Base-by-base conservation (phyloP, 2,329 filamentous ascomycete species). In the Lachnellula suecica region DNA sequence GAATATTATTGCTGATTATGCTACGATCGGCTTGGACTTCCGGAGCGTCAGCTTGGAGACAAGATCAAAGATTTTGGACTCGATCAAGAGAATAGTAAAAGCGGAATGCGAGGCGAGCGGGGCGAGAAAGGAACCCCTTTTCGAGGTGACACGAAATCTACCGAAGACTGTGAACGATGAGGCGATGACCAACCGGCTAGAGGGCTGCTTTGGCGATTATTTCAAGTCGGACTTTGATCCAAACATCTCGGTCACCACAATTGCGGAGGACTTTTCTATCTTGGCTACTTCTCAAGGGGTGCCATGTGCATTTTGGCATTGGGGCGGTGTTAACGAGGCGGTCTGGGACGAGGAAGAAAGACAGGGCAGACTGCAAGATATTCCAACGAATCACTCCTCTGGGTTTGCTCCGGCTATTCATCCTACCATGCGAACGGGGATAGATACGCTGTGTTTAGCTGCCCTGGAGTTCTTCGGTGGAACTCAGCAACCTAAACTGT, bases 321-420 rank as follows among this genome's bases (percentile, higher is more conserved):
- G 81, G 56, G 83, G 83, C 0, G 79, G 80, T 0, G 73, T 74
- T 25, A 76, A 80, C 50, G 65, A 67, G 0, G 70, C 72, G 45
- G 43, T 73, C 3, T 84, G 75, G 72, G 78, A 83, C 63, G 67
- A 71, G 53, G 71, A 71, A 10, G 70, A 74, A 63, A 69, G 65
- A 49, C 73, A 75, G 41, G 76, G 75, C 0, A 71, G 59, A 29
- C 58, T 72, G 43, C 64, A 25, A 10, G 27, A 44, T n/a, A 71
- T 85, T 8, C 76, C 82, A 0, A 74, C 74, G 0, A 85, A 85
- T 56, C 83, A 85, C 60, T 78, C 74, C 50, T 73, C 79, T 0
- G 70, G 74, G 43, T 85, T 85, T 67, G 77, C 77, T 17, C 82
- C 82, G 4, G 75, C 73, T 0, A 72, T 85, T n/a, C 74, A 79